phyloP scores from a whole-genome alignment of 164 flowering plant genomes.

The Stephania japonica region DNA sequence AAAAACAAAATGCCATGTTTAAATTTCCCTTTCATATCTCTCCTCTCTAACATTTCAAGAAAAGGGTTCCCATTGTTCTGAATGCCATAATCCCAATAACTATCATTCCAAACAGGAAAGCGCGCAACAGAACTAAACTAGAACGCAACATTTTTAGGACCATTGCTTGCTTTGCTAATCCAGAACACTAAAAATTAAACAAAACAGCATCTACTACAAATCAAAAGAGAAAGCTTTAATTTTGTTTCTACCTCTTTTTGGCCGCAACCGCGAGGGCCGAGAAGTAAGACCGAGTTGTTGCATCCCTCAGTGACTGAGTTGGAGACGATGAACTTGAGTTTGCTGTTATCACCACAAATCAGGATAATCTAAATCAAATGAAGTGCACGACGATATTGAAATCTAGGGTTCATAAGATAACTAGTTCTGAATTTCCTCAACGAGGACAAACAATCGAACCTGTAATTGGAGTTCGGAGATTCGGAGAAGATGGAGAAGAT shows the following conservation, averaged over 20 bases:
- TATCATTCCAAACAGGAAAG: no score
- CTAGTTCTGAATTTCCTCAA: not conserved
- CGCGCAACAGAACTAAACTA: no score
- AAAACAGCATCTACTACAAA: not conserved
- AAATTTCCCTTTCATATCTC: no score
- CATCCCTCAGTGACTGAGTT: conserved; percentile 78
- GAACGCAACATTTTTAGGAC: no score
- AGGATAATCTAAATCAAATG: not conserved
- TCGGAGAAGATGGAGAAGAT: conserved; percentile 38
- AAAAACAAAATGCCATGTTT: no score
- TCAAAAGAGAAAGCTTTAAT: not conserved
- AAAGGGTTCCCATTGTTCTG: no score
- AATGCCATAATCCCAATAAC: no score
- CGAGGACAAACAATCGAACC: conserved; percentile 26
- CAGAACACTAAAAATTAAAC: not conserved
- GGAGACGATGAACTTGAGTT: conserved; percentile 72
- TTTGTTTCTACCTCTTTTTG: conserved; percentile 50
- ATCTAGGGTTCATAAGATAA: not conserved
- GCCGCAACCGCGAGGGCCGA: conserved; percentile 94
- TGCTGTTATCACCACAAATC: conserved; percentile 35
- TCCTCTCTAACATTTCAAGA: no score
- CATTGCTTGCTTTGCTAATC: not conserved
- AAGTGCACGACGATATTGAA: not conserved
- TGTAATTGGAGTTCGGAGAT: conserved; percentile 62
- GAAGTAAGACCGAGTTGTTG: conserved; percentile 79